Base-by-base conservation (phyloP, 805 yeast species). In the Maudiozyma bulderi region DNA sequence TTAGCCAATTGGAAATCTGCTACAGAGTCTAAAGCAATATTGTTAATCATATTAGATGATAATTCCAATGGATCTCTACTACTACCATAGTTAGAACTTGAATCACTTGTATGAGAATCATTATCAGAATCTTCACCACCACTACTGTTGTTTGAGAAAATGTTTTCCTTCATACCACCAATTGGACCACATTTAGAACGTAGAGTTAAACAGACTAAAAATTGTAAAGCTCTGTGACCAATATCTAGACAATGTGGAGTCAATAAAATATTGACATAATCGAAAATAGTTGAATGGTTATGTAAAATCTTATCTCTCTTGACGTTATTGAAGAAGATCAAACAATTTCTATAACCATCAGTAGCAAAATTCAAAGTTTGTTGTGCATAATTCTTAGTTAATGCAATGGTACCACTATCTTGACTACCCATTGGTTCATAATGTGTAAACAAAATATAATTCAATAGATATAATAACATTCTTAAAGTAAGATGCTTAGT, bases 171-270 rank as follows among this genome's bases (percentile, higher is more conserved):
- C 54, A 65, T 56, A 41, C 65, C 66, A 28, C 64, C 69, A 39
- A 68, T 60, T 15, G 75, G 74, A 2, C 74, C 75, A 60, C 74
- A 71, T 54, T 71, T 66, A 2, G 73, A 68, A 58, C 82, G 69
- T 46, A 78, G 56, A 29, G 78, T 72, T 55, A 78, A 59, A 41
- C 81, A 77, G n/a, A 78, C 77, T 62, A 78, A 67, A 54, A 78
- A 78, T 54, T 78, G 81, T 57, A 76, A 70, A 5, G 82, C 74
- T 53, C 83, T 67, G 54, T 78, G 81, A 50, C 80, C 80, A 38
- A 75, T 66, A 46, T 77, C 72, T 57, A 78, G 58, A 57, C 78
- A 66, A 52, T 69, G 70, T 10, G 82, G 82, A 28, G 75, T 68
- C 11, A 76, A 52, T 7, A 76, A 60, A 49, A 78, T 66, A 52